Conservation (phyloP, 73 alveolate species). For the Paramecium biaurelia region DNA sequence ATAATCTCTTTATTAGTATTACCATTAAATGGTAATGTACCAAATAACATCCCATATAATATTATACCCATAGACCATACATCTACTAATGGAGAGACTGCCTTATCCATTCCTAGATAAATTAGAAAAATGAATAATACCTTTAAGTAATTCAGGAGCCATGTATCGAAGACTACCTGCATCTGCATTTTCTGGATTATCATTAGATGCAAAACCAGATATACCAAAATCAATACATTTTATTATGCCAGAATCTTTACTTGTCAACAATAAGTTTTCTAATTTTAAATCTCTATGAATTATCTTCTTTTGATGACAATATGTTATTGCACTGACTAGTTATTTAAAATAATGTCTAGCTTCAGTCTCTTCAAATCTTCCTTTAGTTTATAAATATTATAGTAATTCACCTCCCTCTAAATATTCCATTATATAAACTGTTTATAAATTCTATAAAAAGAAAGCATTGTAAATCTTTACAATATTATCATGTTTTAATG, state of each 20-base stretch:
- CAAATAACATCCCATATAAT: constrained; percentile 63
- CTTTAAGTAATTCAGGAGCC: constrained; percentile 71
- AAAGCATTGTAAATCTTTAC: constrained; percentile 57
- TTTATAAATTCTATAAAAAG: constrained; percentile 29
- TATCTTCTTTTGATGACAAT: constrained; percentile 89
- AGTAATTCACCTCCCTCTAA: constrained; percentile 90
- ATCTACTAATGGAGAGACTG: constrained; percentile 63
- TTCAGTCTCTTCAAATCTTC: constrained; percentile 77
- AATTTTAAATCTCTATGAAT: constrained; percentile 96
- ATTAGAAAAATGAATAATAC: not conserved
- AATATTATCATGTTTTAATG: constrained; percentile 53
- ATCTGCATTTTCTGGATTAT: constrained; percentile 64
- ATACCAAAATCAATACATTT: constrained; percentile 69
- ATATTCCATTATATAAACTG: constrained; percentile 78
- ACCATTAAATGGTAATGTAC: constrained; percentile 76
- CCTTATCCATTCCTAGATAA: constrained; percentile 1
- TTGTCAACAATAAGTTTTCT: constrained; percentile 75
- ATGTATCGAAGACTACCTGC: constrained; percentile 70
- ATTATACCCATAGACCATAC: constrained; percentile 75
- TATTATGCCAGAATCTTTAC: constrained; percentile 24
- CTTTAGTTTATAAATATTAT: constrained; percentile 65
- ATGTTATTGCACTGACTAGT: constrained; percentile 80
- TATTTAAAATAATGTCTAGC: constrained; percentile 84
- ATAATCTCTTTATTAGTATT: constrained; percentile 56
- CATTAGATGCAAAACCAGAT: constrained; percentile 61